Evolutionary conservation across 257 asterid genomes (phyloP).

Genomic region (Mitragyna speciosa): DNA sequence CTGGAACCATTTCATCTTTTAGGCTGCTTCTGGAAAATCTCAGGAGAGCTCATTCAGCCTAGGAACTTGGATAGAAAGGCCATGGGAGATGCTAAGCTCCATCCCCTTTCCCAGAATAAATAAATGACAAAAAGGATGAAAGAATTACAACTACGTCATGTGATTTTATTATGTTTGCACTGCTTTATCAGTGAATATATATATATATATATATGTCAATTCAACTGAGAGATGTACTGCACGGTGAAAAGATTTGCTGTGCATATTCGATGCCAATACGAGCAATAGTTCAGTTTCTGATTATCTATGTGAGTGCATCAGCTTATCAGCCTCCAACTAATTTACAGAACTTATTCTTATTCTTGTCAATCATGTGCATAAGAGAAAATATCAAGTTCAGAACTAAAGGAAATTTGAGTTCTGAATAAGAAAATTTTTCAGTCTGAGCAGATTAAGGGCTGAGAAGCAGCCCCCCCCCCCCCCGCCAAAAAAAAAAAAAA

Average conservation of each 20-base stretch:
- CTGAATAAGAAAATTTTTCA: neutral
- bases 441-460: neutral
- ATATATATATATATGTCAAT: too few species aligned
- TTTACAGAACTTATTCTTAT: neutral
- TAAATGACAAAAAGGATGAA: neutral
- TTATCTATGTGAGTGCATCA: neutral
- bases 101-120: neutral
- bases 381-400: neutral
- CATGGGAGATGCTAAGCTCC: neutral
- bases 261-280: neutral
- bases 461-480: neutral
- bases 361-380: neutral
- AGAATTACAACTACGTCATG: neutral
- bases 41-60: constrained; percentile 33
- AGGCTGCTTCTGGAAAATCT: constrained; percentile 43
- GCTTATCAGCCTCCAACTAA: neutral
- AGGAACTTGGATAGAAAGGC: neutral
- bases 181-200: neutral
- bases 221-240: neutral
- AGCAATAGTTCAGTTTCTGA: neutral
- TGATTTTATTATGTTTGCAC: neutral
- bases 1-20: constrained; percentile 67
- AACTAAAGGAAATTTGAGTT: neutral
- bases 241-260: neutral
- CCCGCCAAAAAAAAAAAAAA: too few species aligned